These are phyloP conservation scores for Fusarium sp. DNA, from an alignment of 2,329 filamentous ascomycete species.

Conservation along the genomic window DNA sequence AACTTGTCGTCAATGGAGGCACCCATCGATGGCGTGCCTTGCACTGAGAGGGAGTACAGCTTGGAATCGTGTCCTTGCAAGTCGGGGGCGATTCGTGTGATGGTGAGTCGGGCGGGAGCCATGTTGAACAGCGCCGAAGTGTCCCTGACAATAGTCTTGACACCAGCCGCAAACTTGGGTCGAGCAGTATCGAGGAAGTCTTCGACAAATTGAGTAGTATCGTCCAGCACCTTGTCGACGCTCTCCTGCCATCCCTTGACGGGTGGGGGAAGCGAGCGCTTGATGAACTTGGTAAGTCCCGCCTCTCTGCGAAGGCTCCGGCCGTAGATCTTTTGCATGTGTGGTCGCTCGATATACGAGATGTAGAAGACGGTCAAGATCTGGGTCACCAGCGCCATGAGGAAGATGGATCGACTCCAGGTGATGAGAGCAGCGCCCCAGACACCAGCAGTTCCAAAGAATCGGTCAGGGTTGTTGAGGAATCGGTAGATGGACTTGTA, in stretches of 20 bases:
- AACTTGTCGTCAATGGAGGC: slow-evolving; percentile 67
- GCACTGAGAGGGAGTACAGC: slow-evolving; percentile 81
- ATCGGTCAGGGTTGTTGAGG: slow-evolving; percentile 95
- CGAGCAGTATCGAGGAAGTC: slow-evolving; percentile 88
- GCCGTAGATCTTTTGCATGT: slow-evolving; percentile 98
- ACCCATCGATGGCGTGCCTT: slow-evolving; percentile 69
- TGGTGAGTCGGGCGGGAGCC: slow-evolving; percentile 86
- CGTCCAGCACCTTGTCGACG: slow-evolving; percentile 87
- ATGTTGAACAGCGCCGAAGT: slow-evolving; percentile 89
- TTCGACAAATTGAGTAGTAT: slow-evolving; percentile 89
- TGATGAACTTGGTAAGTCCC: slow-evolving; percentile 91
- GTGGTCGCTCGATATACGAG: slow-evolving; percentile 92
- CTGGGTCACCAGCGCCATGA: slow-evolving; percentile 87
- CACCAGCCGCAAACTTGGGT: slow-evolving; percentile 86
- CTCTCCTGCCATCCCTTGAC: slow-evolving; percentile 87
- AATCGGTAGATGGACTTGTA: slow-evolving; percentile 99
- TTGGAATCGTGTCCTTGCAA: slow-evolving; percentile 83
- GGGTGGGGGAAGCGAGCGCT: slow-evolving; percentile 84
- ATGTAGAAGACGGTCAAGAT: slow-evolving; percentile 88
- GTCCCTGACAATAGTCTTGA: slow-evolving; percentile 88
- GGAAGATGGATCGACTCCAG: slow-evolving; percentile 87
- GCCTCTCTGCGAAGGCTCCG: slow-evolving; percentile 85
- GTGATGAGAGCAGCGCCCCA: slow-evolving; percentile 97
- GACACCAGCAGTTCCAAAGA: slow-evolving; percentile 92
- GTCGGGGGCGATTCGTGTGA: slow-evolving; percentile 83